Base-by-base conservation (phyloP, 495 filamentous ascomycete genomes). In the Eremomyces bilateralis region DNA sequence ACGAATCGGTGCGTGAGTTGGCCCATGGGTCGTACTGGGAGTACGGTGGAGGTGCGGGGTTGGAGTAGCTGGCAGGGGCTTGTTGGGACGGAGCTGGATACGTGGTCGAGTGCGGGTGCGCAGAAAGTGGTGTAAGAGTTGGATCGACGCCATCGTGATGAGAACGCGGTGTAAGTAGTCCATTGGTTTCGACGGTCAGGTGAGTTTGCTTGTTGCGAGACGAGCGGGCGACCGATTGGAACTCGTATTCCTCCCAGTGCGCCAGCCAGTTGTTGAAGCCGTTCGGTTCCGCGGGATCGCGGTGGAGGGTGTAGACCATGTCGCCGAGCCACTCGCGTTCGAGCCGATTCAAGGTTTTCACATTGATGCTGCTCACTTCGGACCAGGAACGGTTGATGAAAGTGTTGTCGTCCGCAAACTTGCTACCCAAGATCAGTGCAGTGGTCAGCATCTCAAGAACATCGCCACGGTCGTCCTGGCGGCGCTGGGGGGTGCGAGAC, bases 311-410 rank as follows among this genome's bases (percentile, higher is more conserved):
- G 76, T 79, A 95, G 34, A 66, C 61, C 38, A 92, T 91, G 17
- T 73, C 75, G 29, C 64, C 61, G 18, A 99, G 64, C 88, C 88
- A 99, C 47, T 93, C 79, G 45, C 73, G 68, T 59, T 99, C 88
- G 59, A 94, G 63, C 39, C 63, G 64, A 58, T 95, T 95, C 46
- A 99, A 61, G 45, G 94, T 85, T 17, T 62, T 43, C 16, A 99
- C 83, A 15, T 75, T 55, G 40, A 99, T 93, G 37, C 77, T 80
- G 57, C 83, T 95, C 17, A 99, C 88, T 49, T 99, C 90, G 3
- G 90, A 77, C 88, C 88, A 99, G 4, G 90, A 95, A 35, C 84
- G 80, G 59, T 95, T 99, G 62, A 94, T 83, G 56, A 95, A 99
- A 12, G 88, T 99, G 56, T 95, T 95, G 55, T 99, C 88, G 49